Base-by-base conservation (phyloP, 1,284 basidiomycete species). In the Malassezia globosa region DNA sequence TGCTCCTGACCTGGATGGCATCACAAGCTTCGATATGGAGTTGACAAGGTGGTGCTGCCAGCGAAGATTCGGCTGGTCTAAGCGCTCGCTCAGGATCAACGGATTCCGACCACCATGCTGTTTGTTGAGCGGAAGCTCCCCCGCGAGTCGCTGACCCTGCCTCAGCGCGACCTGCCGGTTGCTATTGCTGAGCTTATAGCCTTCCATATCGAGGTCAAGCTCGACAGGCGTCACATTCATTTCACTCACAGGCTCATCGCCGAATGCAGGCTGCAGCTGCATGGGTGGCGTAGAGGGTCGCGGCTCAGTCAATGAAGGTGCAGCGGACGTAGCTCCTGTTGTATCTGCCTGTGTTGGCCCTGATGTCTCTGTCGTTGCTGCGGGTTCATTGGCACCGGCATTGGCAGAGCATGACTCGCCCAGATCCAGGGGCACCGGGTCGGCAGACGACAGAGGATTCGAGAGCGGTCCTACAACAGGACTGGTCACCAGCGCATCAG, bases 401-500 rank as follows among this genome's bases (percentile, higher is more conserved):
- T 14, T 23, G 14, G 21, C 16, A 10, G 35, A 21, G n/a, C 41
- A 25, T 16, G 56, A 48, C 24, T 48, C 54, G 22, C 58, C 61
- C 16, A 68, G 54, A 37, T 59, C 59, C 13, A 68, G 39, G 4
- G 65, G 61, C 26, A 65, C 65, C 8, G 63, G 58, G 36, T 64
- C 61, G 7, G 25, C 37, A 2, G 37, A 4, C 7, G 36, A 35
- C 5, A 26, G 33, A 11, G 37, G 39, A 11, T 44, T 41, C 4
- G 29, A 59, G 37, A 54, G 60, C 33, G 60, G 72, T 56, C 71
- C 70, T 47, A 58, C 40, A 23, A 72, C 61, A 19, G 94, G 94
- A 73, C 85, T 88, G 0, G 94, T 99, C 60, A 92, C 84, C 51
- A 99, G 80, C 65, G 90, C 86, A 38, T 82, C 84, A 1, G 94